phyloP scores from a whole-genome alignment of 495 filamentous ascomycete genomes.

The Penicillium coffeae region DNA sequence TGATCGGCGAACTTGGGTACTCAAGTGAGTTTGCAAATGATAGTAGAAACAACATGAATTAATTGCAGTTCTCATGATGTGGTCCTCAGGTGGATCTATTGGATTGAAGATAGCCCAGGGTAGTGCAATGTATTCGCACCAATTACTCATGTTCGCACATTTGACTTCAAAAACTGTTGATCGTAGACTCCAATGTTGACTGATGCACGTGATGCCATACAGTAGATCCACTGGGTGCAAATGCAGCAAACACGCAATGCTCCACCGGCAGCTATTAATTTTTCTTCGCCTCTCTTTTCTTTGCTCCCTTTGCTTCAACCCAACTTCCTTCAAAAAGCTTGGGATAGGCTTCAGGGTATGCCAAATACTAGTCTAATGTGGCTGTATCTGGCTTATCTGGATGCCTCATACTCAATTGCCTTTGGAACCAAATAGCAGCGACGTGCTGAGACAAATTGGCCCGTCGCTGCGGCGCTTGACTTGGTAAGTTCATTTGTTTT shows the following conservation, averaged over 20 bases:
- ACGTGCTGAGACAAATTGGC: no score
- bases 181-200: no score
- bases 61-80: no score
- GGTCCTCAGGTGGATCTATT: no score
- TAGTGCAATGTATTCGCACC: no score
- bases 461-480: not conserved
- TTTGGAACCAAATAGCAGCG: not conserved
- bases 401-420: not conserved
- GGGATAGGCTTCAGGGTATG: not conserved
- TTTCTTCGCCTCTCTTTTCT: constrained; percentile 8
- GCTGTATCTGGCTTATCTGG: not conserved
- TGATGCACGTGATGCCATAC: not conserved
- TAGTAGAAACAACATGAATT: no score
- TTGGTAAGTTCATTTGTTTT: not conserved
- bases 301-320: not conserved
- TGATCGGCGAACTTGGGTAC: no score
- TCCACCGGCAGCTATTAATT: constrained; percentile 19
- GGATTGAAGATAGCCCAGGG: no score
- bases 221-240: not conserved
- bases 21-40: no score
- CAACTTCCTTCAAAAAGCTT: not conserved
- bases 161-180: no score
- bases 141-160: no score
- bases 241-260: not conserved
- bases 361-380: no score